Evolutionary conservation across 495 filamentous ascomycete genomes (phyloP).

Genomic region (Penicillium subrubescens): DNA sequence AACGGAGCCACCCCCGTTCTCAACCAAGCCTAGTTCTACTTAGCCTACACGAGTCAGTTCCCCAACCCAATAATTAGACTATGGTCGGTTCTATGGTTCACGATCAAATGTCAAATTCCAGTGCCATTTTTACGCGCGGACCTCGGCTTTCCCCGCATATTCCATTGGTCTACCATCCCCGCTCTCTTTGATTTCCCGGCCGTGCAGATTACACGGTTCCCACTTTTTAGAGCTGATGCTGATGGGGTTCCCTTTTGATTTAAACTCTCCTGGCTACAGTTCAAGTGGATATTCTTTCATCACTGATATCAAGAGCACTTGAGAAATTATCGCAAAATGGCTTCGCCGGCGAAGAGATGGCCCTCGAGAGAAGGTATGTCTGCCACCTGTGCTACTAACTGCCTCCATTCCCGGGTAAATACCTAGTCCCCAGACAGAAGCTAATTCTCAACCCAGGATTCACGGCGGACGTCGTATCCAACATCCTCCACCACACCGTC

Average conservation of each 20-base stretch:
- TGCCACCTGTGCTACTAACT: neutral
- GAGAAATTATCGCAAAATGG: conserved; percentile 16
- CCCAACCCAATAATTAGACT: neutral
- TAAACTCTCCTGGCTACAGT: neutral
- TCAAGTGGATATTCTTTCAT: neutral
- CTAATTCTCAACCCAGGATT: conserved; percentile 49
- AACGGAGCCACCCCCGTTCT: neutral
- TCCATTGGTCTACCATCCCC: neutral
- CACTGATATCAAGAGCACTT: neutral
- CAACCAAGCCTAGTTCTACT: neutral
- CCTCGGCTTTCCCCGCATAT: conserved; percentile 35
- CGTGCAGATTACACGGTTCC: conserved; percentile 8
- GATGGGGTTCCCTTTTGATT: neutral
- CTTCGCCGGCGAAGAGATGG: conserved; percentile 27
- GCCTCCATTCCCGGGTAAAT: neutral
- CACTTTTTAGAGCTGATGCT: conserved; percentile 1
- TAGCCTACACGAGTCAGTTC: neutral
- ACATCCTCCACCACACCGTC: conserved; percentile 55
- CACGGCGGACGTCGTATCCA: conserved; percentile 59
- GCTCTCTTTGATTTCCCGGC: neutral
- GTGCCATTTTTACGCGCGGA: conserved; percentile 10
- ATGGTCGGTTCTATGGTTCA: neutral
- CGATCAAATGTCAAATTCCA: conserved; percentile 7
- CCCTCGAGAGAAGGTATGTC: conserved; percentile 37
- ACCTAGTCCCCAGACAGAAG: neutral